Base-by-base conservation (phyloP, 2,329 filamentous ascomycete genomes). In the Epichloe festucae region DNA sequence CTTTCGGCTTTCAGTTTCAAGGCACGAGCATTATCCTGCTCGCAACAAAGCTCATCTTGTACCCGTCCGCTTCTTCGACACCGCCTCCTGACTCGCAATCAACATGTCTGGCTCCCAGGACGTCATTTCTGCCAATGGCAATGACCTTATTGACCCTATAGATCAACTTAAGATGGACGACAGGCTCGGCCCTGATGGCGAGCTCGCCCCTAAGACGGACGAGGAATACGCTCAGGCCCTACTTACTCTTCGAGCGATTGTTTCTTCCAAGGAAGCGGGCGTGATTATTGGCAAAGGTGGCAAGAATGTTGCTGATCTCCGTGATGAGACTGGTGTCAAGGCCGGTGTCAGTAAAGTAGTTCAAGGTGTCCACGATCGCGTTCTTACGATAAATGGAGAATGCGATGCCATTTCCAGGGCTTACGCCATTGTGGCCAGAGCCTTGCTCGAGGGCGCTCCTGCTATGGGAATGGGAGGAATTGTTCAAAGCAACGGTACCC, bases 331-430 rank as follows among this genome's bases (percentile, higher is more conserved):
- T 59, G 93, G 91, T 54, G 93, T 98, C 62, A 95, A 94, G 73
- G 93, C 93, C 55, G 93, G 93, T 58, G 93, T 98, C 58, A 96
- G 90, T 80, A 98, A 98, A 76, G 93, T 97, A 50, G 93, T 98
- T 46, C 89, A 91, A 59, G 91, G 93, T 59, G 93, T 98, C 53
- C 91, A 96, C 63, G 93, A 98, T 70, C 89, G 93, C 59, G 93
- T 98, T 58, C 76, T 98, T 60, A 96, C 93, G 56, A 94, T 98
- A 63, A 94, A 89, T 49, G 93, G 93, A 58, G 81, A 87, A 53
- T 84, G 95, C 65, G 87, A 89, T 53, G 84, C 89, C 60, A 89
- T 95, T 62, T 84, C 91, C 53, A 87, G 89, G 68, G 93, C 93
- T 41, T 98, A 98, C 67, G 83, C 88, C 53, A 87, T 95, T 62